Conservation (phyloP, 306 rosid species). For the Oemleria cerasiformis region DNA sequence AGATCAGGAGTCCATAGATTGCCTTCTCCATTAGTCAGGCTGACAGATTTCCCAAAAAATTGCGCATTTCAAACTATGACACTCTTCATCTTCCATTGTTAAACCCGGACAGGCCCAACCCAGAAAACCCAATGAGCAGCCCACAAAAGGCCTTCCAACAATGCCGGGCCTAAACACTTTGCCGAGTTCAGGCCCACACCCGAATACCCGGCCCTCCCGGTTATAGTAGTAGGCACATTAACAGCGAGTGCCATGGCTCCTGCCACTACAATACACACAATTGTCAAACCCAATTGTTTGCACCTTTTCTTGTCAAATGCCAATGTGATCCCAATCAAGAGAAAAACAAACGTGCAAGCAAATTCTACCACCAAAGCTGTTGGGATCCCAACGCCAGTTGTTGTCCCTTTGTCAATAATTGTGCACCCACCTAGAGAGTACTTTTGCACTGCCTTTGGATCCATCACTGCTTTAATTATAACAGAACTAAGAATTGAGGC, state of each 20-base stretch:
- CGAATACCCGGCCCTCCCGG: slow-evolving; percentile 50
- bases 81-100: too few relatives aligned
- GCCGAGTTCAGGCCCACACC: slow-evolving; percentile 76
- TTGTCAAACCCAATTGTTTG: slow-evolving; percentile 47
- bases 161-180: slow-evolving; percentile 68
- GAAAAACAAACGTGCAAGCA: slow-evolving; percentile 63
- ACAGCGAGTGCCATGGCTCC: slow-evolving; percentile 58
- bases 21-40: too few relatives aligned
- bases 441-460: slow-evolving; percentile 17
- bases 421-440: slow-evolving; percentile 75
- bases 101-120: slow-evolving; percentile 70
- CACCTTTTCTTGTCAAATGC: slow-evolving; percentile 56
- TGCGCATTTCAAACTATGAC: too few relatives aligned
- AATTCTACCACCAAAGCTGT: slow-evolving; percentile 56
- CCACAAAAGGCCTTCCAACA: slow-evolving; percentile 62
- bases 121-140: slow-evolving; percentile 81
- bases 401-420: slow-evolving; percentile 20
- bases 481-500: slow-evolving; percentile 58
- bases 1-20: too few relatives aligned
- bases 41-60: too few relatives aligned
- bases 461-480: slow-evolving; percentile 46
- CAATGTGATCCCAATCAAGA: slow-evolving; percentile 62
- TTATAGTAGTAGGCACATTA: slow-evolving; percentile 50
- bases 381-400: slow-evolving; percentile 6
- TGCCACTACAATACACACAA: slow-evolving; percentile 56